Evolutionary conservation across 352 stramenopile species (phyloP), one percentile per base, ranked within the genome.

Genomic region (Globisporangium heterothallicum): DNA sequence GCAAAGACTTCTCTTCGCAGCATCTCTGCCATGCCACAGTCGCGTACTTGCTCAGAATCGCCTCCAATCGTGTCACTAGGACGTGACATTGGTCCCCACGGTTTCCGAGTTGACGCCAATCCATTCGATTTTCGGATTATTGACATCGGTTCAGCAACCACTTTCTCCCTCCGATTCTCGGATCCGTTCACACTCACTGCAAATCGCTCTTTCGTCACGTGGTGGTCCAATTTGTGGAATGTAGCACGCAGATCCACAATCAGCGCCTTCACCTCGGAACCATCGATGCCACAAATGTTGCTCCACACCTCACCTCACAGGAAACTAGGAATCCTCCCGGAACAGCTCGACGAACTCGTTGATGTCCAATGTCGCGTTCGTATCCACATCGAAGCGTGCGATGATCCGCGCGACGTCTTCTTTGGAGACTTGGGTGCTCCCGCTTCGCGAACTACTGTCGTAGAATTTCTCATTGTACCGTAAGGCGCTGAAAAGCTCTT

Each of bases 321-420:
- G n/a, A n/a, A n/a, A 18, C 63, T 71, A 88, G 21, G 72, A 64
- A 13, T 85, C 78, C 43, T 89, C 81, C 12, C 77, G 68, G 49
- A 92, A 89, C 35, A 92, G 75, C 59, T 88, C 74, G 40, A 88
- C 78, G 49, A 92, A 92, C 58, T 92, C 78, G 52, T 74, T 25
- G 9, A 92, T 61, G 61, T 92, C 76, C 30, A 92, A 66, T 6
- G 74, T 74, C 22, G 74, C 69, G 56, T 86, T 92, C 42, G 78
- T 77, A 53, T 92, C 79, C 4, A 70, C 56, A 58, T 92, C 81
- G 48, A 88, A 92, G 46, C 74, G 60, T n/a, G 72, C 74, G 42
- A 92, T 83, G 55, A 92, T 87, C 40, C 75, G 72, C 36, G 60
- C 56, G 24, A 92, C 65, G 48, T 92, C 81, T 5, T 85, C 72